Percentiles rank a stretch among this genome's conserved stretches.
Conservation (phyloP, 192 early-diverging fungal species). For the Backusella sp. region DNA sequence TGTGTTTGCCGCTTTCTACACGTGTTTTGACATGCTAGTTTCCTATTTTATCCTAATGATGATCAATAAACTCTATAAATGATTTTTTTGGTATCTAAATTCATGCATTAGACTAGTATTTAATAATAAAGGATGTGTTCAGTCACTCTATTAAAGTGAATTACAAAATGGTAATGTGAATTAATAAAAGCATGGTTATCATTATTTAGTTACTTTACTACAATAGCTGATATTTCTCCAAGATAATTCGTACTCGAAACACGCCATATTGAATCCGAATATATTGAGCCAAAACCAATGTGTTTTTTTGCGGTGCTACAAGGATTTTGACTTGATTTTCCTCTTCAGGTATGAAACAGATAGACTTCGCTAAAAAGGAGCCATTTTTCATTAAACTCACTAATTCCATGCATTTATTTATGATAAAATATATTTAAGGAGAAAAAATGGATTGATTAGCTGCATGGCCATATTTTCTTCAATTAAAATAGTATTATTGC, state of each 20-base stretch:
- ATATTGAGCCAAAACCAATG: neutral
- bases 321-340: neutral
- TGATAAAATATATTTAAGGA: neutral
- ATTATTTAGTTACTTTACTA: neutral
- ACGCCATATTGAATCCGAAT: neutral
- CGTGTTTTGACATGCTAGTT: neutral
- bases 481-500: neutral
- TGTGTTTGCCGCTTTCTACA: neutral
- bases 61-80: neutral
- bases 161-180: neutral
- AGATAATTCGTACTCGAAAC: neutral
- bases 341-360: neutral
- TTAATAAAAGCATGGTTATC: too few species aligned
- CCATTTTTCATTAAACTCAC: neutral
- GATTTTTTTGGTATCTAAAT: neutral
- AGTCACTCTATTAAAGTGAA: neutral
- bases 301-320: neutral
- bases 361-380: neutral
- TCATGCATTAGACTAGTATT: neutral
- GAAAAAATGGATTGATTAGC: neutral
- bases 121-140: neutral
- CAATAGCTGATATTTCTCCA: neutral
- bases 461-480: neutral
- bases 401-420: neutral
- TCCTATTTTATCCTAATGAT: conserved; percentile 1